These are phyloP conservation scores for Camellia oleifera DNA, from an alignment of 179 eudicot genomes.

Conservation along the genomic window DNA sequence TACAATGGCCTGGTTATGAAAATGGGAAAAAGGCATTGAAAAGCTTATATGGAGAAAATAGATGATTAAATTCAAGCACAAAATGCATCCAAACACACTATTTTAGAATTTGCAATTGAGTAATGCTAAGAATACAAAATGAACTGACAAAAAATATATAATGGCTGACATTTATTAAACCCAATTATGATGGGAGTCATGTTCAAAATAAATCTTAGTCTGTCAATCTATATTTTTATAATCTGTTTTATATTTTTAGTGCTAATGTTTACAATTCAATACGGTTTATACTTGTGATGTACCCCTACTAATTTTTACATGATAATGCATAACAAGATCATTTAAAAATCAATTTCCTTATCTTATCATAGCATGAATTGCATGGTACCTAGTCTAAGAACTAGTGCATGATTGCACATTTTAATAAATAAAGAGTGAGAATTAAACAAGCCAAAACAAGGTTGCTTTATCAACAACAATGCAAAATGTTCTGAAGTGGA, in stretches of 20 bases:
- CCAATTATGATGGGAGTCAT: too few species aligned
- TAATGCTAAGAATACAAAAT: too few species aligned
- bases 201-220: too few species aligned
- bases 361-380: background rate
- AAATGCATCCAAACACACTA: background rate
- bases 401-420: background rate
- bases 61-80: background rate
- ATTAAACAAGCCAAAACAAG: background rate
- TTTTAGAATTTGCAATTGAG: too few species aligned
- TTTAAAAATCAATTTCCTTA: background rate
- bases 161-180: too few species aligned
- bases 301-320: background rate
- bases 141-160: too few species aligned
- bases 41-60: background rate
- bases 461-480: background rate
- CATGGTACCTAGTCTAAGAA: background rate
- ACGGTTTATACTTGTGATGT: background rate
- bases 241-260: too few species aligned
- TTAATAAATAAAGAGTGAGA: background rate
- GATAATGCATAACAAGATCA: too few species aligned
- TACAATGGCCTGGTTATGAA: too few species aligned
- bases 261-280: background rate
- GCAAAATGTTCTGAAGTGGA: background rate
- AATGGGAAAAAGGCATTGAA: too few species aligned
- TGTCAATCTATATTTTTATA: too few species aligned